Evolutionary conservation across 805 yeast species (phyloP), one percentile per base, ranked within the genome.

Genomic region (Pichia insulana): DNA sequence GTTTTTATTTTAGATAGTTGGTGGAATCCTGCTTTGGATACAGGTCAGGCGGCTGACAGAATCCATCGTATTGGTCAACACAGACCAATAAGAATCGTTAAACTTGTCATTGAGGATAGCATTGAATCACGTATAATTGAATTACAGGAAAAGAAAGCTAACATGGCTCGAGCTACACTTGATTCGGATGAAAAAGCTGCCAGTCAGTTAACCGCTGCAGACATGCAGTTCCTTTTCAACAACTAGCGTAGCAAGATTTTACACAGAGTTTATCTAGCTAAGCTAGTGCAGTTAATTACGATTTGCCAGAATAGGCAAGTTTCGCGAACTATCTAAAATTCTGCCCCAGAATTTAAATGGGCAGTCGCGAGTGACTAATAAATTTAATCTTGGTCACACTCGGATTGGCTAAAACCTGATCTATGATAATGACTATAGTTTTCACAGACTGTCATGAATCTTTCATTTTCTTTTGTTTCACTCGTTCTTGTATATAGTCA

Each of bases 11-110:
- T 92, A 69, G 99, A 92, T 55, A 97, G 97, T 30, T 92, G 98
- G 98, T 92, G 98, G 97, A 94, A 92, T 59, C 97, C 97, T 1
- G 83, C 95, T 51, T 92, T 90, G 7, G 98, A 92, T 61, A 92
- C 97, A 88, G 64, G 64, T 2, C 99, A 92, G 61, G 82, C 94
- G 39, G 96, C 95, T 63, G 99, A 92, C 62, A 78, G 99, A 65
- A 97, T 92, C 18, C 97, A 92, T 63, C 78, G 99, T 64, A 92
- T 92, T 49, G 97, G 97, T 6, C 99, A 92, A 61, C 84, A 75
- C 53, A 67, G 99, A 50, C 98, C 99, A 0, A 96, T 92, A 9
- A 75, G 86, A 48, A 87, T 92, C 50, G 88, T 96, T 8, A 73
- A 97, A 37, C 78, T 92, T 56, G 87, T 95, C 51, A 90, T 92